Conservation (phyloP, 352 stramenopile species). For the Nothophytophthora sp. region DNA sequence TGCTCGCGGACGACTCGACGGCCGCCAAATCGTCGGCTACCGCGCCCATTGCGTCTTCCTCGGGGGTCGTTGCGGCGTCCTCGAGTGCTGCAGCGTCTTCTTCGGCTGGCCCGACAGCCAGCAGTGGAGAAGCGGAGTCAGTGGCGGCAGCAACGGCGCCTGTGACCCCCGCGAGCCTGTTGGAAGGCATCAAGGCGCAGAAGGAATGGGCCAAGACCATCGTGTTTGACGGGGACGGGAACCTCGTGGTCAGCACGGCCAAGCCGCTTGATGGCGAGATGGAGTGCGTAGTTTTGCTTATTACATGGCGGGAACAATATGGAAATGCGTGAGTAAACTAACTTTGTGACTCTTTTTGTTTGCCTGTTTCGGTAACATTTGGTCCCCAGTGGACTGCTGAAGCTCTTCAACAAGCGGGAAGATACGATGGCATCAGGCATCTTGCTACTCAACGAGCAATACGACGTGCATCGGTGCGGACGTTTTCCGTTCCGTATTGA, state of each 20-base stretch:
- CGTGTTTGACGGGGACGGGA: constrained; percentile 59
- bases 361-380: too few species aligned
- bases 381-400: constrained; percentile 42
- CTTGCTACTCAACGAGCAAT: constrained; percentile 75
- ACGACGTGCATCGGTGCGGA: constrained; percentile 77
- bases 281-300: constrained; percentile 28
- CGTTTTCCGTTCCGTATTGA: not conserved
- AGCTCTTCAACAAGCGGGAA: constrained; percentile 82
- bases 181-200: constrained; percentile 55
- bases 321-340: constrained; percentile 1
- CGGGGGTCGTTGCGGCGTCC: too few species aligned
- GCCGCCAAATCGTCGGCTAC: too few species aligned
- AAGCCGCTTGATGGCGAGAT: constrained; percentile 71
- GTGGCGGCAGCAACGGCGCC: not conserved
- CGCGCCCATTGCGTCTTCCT: too few species aligned
- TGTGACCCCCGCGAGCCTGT: constrained; percentile 49
- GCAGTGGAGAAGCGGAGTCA: not conserved
- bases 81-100: too few species aligned
- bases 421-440: constrained; percentile 74
- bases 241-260: constrained; percentile 49
- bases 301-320: not conserved
- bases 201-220: constrained; percentile 73
- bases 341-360: constrained; percentile 4
- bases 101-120: too few species aligned
- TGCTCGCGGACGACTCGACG: constrained; percentile 11